phyloP scores from a whole-genome alignment of 345 rosid genomes.

The Sisymbrium altissimum region DNA sequence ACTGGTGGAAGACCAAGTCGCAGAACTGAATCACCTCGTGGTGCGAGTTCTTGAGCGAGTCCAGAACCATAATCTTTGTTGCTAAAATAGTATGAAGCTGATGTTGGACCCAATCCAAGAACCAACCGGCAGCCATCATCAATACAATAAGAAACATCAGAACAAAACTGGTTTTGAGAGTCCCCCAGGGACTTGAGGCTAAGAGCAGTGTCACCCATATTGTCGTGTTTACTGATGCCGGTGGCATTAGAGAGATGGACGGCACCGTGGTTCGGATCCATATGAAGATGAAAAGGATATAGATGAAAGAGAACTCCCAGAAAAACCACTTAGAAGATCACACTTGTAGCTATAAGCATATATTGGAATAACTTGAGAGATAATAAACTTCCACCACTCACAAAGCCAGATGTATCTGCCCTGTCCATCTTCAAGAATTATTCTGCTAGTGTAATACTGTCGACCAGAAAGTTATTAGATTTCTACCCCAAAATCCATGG shows the following conservation, averaged over 20 bases:
- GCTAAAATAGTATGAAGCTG: slow-evolving; percentile 46
- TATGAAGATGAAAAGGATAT: slow-evolving; percentile 14
- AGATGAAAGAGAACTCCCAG: neutral
- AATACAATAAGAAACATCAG: slow-evolving; percentile 38
- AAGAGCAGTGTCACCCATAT: slow-evolving; percentile 56
- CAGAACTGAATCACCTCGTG: slow-evolving; percentile 48
- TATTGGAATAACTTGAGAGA: slow-evolving; percentile 27
- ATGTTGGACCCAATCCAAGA: slow-evolving; percentile 87
- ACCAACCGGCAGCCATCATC: slow-evolving; percentile 86
- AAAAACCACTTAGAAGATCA: slow-evolving; percentile 23
- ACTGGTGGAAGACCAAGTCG: slow-evolving; percentile 71
- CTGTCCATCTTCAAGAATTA: slow-evolving; percentile 56
- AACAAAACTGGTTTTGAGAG: slow-evolving; percentile 27
- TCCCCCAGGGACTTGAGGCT: slow-evolving; percentile 51
- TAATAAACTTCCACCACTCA: slow-evolving; percentile 55
- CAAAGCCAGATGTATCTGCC: slow-evolving; percentile 78
- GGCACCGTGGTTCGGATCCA: slow-evolving; percentile 52
- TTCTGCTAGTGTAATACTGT: neutral
- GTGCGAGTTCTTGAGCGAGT: slow-evolving; percentile 33
- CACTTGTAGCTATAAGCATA: slow-evolving; percentile 19
- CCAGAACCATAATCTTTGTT: slow-evolving; percentile 37
- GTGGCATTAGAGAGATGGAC: slow-evolving; percentile 31
- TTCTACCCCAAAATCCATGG: neutral
- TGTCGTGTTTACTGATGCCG: too few species aligned
- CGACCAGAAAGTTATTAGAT: neutral